These are phyloP conservation scores for Termitomyces sp. DNA, from an alignment of 768 basidiomycete genomes.

Conservation along the genomic window DNA sequence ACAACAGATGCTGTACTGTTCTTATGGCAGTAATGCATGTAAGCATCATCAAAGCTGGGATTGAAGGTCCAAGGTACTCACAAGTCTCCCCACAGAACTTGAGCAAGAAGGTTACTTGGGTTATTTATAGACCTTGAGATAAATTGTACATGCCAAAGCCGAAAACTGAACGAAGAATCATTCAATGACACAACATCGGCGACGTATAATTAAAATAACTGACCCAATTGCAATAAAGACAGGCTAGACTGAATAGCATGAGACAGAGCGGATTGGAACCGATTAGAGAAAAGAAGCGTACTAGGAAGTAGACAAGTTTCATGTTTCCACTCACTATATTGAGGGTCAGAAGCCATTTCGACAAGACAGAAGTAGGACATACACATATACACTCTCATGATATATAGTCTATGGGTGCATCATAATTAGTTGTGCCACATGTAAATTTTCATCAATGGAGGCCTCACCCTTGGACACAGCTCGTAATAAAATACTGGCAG, in stretches of 20 bases:
- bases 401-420: not conserved
- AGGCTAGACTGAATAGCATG: not conserved
- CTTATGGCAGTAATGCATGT: not conserved
- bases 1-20: slow-evolving; percentile 1
- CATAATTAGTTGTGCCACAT: not conserved
- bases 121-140: not conserved
- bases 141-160: slow-evolving; percentile 2
- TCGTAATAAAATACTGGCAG: slow-evolving; percentile 6
- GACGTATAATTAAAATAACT: not conserved
- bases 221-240: slow-evolving; percentile 7
- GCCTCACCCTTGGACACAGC: slow-evolving; percentile 8
- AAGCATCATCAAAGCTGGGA: not conserved
- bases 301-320: slow-evolving; percentile 5
- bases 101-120: not conserved
- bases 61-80: not conserved
- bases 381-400: slow-evolving; percentile 10
- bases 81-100: slow-evolving; percentile 10
- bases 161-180: not conserved
- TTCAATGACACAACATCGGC: not conserved
- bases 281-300: not conserved
- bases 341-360: not conserved
- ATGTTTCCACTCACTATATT: slow-evolving; percentile 4
- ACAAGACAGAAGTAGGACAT: not conserved
- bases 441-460: not conserved
- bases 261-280: not conserved